These are phyloP conservation scores for Arthrocladium fulminans DNA, from an alignment of 2,329 filamentous ascomycete species.

Conservation along the genomic window DNA sequence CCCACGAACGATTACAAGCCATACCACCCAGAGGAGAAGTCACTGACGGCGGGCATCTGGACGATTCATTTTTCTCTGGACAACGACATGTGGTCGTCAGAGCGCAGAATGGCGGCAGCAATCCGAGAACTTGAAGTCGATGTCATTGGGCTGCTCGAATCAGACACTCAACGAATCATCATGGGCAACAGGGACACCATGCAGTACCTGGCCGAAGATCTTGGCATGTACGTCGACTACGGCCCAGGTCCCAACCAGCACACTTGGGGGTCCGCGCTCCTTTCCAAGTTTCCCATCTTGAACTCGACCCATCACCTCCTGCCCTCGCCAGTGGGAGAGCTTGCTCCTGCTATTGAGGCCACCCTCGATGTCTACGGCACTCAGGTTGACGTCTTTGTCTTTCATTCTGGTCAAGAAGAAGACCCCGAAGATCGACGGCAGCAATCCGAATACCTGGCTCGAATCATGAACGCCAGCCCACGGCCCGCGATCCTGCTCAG, in stretches of 20 bases:
- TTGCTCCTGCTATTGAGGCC: constrained; percentile 94
- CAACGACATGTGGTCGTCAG: constrained; percentile 98
- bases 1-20: constrained; percentile 85
- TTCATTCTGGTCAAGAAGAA: constrained; percentile 97
- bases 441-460: constrained; percentile 75
- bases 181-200: constrained; percentile 98
- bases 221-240: constrained; percentile 98
- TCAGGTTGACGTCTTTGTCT: constrained; percentile 87
- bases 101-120: constrained; percentile 83
- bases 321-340: constrained; percentile 84
- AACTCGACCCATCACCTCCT: constrained; percentile 95
- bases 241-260: constrained; percentile 98
- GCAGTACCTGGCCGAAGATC: constrained; percentile 86
- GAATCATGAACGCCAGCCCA: constrained; percentile 74
- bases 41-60: constrained; percentile 94
- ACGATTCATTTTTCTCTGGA: constrained; percentile 97
- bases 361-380: constrained; percentile 88
- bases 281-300: constrained; percentile 95
- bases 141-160: constrained; percentile 87
- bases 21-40: constrained; percentile 77
- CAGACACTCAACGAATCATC: constrained; percentile 92
- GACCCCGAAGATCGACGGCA: constrained; percentile 83
- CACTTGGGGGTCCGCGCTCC: constrained; percentile 86
- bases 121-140: constrained; percentile 95
- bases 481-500: constrained; percentile 78